These are phyloP conservation scores for Paramyrothecium sp. DNA, from an alignment of 2,329 filamentous ascomycete species.

Conservation along the genomic window DNA sequence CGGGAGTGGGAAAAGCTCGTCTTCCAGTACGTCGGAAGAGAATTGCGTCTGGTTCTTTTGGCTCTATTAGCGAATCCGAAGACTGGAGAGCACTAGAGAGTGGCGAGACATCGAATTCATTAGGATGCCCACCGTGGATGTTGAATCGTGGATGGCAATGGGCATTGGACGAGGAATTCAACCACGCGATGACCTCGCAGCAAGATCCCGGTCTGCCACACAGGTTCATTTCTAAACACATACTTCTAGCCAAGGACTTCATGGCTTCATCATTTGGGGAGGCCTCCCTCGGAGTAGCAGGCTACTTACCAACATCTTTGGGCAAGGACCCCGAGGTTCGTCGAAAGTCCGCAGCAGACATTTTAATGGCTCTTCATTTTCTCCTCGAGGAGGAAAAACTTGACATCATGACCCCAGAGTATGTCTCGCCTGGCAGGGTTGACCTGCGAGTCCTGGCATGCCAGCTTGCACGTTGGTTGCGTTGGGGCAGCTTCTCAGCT, in stretches of 20 bases:
- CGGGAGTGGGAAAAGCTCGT: slow-evolving; percentile 18
- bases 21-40: slow-evolving; percentile 28
- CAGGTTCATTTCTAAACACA: slow-evolving; percentile 49
- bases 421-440: slow-evolving; percentile 39
- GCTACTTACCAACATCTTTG: slow-evolving; percentile 64
- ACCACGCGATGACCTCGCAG: slow-evolving; percentile 24
- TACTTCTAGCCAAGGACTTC: slow-evolving; percentile 64
- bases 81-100: slow-evolving; percentile 49
- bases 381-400: slow-evolving; percentile 89
- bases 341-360: slow-evolving; percentile 61
- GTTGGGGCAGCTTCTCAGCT: slow-evolving; percentile 56
- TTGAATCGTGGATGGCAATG: slow-evolving; percentile 68
- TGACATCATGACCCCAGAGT: slow-evolving; percentile 53
- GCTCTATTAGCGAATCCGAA: slow-evolving; percentile 31
- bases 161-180: slow-evolving; percentile 57
- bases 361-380: slow-evolving; percentile 77
- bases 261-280: slow-evolving; percentile 58
- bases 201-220: slow-evolving; percentile 18
- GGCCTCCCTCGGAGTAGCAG: slow-evolving; percentile 47
- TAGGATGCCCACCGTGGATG: slow-evolving; percentile 55
- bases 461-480: slow-evolving; percentile 80
- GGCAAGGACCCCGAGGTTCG: slow-evolving; percentile 53
- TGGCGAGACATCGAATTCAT: slow-evolving; percentile 45
- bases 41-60: slow-evolving; percentile 32
- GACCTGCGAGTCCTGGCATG: slow-evolving; percentile 72